These are phyloP conservation scores for Melampsora larici-populina DNA, from an alignment of 1,284 basidiomycete species.

Conservation along the genomic window DNA sequence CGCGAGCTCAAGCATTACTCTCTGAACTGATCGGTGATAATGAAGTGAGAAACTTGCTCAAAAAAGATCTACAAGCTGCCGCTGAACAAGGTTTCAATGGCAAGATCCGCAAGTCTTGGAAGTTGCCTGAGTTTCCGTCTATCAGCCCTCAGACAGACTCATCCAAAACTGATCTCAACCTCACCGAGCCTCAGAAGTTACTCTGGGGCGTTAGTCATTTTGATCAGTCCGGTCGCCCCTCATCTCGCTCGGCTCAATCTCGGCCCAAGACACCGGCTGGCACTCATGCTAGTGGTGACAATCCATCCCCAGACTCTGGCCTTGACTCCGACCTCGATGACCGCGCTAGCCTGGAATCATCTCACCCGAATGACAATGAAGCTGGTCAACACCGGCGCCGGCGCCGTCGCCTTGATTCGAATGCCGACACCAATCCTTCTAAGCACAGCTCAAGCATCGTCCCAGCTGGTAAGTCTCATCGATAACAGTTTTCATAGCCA, in stretches of 20 bases:
- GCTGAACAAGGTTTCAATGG: conserved; percentile 43
- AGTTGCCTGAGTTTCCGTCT: conserved; percentile 14
- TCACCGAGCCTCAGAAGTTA: conserved; percentile 40
- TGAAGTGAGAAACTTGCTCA: conserved; percentile 50
- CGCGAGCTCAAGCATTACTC: conserved; percentile 63
- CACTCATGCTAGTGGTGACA: conserved; percentile 4
- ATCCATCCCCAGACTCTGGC: conserved; percentile 17
- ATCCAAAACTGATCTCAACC: conserved; percentile 11
- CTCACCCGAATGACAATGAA: not conserved
- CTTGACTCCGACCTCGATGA: conserved; percentile 7
- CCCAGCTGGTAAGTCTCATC: not conserved
- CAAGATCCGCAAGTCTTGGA: conserved; percentile 49
- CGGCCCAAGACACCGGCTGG: conserved; percentile 4
- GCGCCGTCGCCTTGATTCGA: not conserved
- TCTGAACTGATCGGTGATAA: conserved; percentile 59
- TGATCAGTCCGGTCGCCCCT: conserved; percentile 12
- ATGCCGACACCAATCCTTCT: not conserved
- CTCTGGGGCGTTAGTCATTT: conserved; percentile 21
- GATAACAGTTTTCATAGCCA: no score
- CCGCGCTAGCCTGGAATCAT: conserved; percentile 1
- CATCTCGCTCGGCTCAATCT: conserved; percentile 6
- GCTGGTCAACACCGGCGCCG: conserved; percentile 11
- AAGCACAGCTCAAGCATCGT: not conserved
- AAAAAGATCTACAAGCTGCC: conserved; percentile 48
- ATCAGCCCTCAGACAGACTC: not conserved